Conservation (phyloP, 2,329 filamentous ascomycete genomes). For the Fusarium nygamai region DNA sequence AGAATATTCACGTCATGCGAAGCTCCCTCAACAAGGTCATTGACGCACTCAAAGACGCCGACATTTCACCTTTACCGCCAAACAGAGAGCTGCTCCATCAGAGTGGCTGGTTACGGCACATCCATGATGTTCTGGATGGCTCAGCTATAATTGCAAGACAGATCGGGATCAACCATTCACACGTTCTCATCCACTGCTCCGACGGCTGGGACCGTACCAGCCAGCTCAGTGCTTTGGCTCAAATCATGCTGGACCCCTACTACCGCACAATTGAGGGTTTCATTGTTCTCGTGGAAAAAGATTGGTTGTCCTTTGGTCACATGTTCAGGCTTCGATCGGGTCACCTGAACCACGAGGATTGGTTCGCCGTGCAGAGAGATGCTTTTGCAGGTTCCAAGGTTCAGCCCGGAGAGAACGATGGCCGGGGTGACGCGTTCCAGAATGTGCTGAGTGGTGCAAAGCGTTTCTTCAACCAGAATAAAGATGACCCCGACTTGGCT, state of each 20-base stretch:
- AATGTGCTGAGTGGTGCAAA: conserved; percentile 88
- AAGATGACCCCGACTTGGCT: conserved; percentile 72
- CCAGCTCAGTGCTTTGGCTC: conserved; percentile 89
- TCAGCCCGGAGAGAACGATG: conserved; percentile 69
- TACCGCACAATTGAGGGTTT: conserved; percentile 95
- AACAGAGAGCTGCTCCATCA: conserved; percentile 82
- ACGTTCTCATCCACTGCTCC: conserved; percentile 96
- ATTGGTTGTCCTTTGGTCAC: conserved; percentile 97
- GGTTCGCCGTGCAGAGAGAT: conserved; percentile 91
- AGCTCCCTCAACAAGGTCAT: conserved; percentile 88
- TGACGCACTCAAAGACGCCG: conserved; percentile 90
- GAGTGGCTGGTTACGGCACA: conserved; percentile 93
- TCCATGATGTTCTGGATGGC: conserved; percentile 83
- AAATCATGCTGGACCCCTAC: conserved; percentile 95
- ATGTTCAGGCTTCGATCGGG: conserved; percentile 97
- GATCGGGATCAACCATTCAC: conserved; percentile 90
- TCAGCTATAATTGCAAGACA: conserved; percentile 85
- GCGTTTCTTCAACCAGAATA: conserved; percentile 83
- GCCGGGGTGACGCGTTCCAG: conserved; percentile 79
- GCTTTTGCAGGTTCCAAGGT: conserved; percentile 71
- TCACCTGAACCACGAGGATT: conserved; percentile 88
- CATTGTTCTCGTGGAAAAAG: conserved; percentile 93
- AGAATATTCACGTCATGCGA: conserved; percentile 98
- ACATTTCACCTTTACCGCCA: conserved; percentile 83
- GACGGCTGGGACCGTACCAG: conserved; percentile 98